A percentile compares a stretch with the other conserved stretches of the same genome.
phyloP scores from a whole-genome alignment of 108 stramenopile genomes.

The Cylindrotheca closterium region DNA sequence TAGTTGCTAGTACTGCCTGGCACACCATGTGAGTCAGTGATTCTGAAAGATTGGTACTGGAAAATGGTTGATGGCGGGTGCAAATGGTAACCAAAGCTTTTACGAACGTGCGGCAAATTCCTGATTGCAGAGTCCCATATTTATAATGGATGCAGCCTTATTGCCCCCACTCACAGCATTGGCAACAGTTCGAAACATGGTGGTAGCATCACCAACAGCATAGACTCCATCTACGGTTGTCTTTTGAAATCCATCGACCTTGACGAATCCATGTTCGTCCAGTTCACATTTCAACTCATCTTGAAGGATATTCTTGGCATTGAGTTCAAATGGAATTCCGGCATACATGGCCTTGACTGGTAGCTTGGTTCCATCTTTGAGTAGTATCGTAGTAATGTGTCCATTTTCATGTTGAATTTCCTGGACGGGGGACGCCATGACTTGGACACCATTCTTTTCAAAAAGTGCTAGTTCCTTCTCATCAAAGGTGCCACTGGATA shows the following conservation, averaged over 20 bases:
- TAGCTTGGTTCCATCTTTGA: constrained; percentile 6
- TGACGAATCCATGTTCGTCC: constrained; percentile 18
- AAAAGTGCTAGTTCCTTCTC: constrained; percentile 8
- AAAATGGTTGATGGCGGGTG: no score
- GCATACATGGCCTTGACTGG: constrained; percentile 11
- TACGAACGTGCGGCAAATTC: constrained; percentile 13
- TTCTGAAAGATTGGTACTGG: no score
- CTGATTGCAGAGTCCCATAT: constrained; percentile 7
- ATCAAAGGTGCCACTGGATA: neutral
- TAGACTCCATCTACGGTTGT: constrained; percentile 4
- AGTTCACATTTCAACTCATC: constrained; percentile 48
- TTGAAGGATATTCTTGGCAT: constrained; percentile 29
- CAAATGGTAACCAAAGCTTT: no score
- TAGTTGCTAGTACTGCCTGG: no score
- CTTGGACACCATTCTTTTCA: constrained; percentile 1
- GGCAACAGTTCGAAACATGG: constrained; percentile 9
- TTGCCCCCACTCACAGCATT: constrained; percentile 12
- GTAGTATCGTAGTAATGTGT: neutral
- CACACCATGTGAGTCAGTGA: no score
- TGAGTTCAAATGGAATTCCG: constrained; percentile 6
- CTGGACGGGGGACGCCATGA: neutral
- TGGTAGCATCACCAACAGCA: constrained; percentile 18
- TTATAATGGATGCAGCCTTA: constrained; percentile 9
- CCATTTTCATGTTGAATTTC: constrained; percentile 22
- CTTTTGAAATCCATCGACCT: constrained; percentile 10